Evolutionary conservation across 2,329 filamentous ascomycete species (phyloP), one percentile per base, ranked within the genome.

Genomic region (Fusarium goolgardi): DNA sequence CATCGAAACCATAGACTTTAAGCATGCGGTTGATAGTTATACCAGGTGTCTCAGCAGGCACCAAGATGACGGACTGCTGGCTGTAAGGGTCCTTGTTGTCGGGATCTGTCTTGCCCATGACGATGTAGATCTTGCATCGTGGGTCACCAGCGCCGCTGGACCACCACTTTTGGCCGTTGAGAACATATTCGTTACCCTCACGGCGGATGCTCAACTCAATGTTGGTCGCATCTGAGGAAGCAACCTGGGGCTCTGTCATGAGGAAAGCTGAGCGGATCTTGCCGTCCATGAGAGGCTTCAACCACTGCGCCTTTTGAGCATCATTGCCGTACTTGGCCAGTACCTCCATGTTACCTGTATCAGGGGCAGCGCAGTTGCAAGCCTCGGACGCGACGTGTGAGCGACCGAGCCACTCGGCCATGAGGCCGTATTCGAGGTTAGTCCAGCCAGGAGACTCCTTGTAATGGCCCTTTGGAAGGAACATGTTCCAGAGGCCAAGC

Each of bases 151-250:
- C 94, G 70, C 96, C 96, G 68, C 93, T 97, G 29, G 93, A 97
- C 96, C 96, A 99, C 96, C 96, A 99, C 93, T 99, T 99, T 88
- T 95, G 74, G 59, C 96, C 96, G 76, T 98, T 97, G 55, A 99
- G 85, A 20, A 98, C 89, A 77, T 96, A 97, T 73, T 96, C 88
- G 75, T 96, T 88, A 13, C 94, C 95, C 70, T 97, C 93, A 59
- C 87, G 88, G 70, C 83, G 86, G 77, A 99, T 97, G 61, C 85
- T 87, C 77, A 99, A 84, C 81, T 94, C 86, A 70, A 97, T 97
- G 78, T 99, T 98, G 59, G 90, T 96, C 7, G 96, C 96, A 82
- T 98, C 95, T 49, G 91, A 94, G 21, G 91, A 94, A 6, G 94
- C 94, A 43, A 96, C 86, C 73, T 93, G 90, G 7, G 94, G 93